A percentile compares a stretch with the other conserved stretches of the same genome.
phyloP scores from a whole-genome alignment of 2,329 filamentous ascomycete species.

The Juglanconis oblonga region DNA sequence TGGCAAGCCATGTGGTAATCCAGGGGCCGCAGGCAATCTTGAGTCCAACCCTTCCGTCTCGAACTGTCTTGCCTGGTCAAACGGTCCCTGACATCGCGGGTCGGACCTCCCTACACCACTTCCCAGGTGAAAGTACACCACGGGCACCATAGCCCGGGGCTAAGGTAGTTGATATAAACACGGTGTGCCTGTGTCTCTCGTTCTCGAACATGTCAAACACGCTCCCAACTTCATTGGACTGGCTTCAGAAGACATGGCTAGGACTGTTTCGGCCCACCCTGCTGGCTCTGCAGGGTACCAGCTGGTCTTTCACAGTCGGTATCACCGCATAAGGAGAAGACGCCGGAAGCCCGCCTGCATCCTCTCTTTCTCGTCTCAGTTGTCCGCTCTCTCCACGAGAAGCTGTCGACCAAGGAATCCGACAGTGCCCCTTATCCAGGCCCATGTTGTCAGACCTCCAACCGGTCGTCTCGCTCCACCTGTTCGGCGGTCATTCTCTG shows the following conservation, averaged over 20 bases:
- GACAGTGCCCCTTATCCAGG: slow-evolving; percentile 1
- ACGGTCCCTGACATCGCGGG: slow-evolving; percentile 2
- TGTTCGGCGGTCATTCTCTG: slow-evolving; percentile 2
- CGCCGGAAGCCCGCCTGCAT: slow-evolving; percentile 16
- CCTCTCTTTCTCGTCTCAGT: slow-evolving; percentile 3
- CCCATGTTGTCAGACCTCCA: slow-evolving; percentile 9
- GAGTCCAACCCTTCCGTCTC: slow-evolving; percentile 1
- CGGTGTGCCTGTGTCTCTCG: slow-evolving; percentile 12
- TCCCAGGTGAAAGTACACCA: neutral
- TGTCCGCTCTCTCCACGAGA: neutral
- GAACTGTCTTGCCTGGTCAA: slow-evolving; percentile 1
- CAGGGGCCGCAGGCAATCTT: slow-evolving; percentile 6
- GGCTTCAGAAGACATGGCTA: slow-evolving; percentile 1
- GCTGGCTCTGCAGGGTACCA: slow-evolving; percentile 1
- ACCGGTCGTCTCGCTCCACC: neutral
- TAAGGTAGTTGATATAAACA: slow-evolving; percentile 1
- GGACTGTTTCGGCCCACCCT: neutral
- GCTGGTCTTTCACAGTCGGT: slow-evolving; percentile 1
- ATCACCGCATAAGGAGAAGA: slow-evolving; percentile 13
- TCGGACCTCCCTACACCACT: neutral
- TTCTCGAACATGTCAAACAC: slow-evolving; percentile 2
- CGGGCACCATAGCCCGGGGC: neutral
- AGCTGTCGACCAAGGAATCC: neutral
- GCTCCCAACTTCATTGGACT: neutral
- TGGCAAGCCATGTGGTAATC: slow-evolving; percentile 2